These are phyloP conservation scores for Xerocomus spinulosus DNA, from an alignment of 768 basidiomycete species.

Conservation along the genomic window DNA sequence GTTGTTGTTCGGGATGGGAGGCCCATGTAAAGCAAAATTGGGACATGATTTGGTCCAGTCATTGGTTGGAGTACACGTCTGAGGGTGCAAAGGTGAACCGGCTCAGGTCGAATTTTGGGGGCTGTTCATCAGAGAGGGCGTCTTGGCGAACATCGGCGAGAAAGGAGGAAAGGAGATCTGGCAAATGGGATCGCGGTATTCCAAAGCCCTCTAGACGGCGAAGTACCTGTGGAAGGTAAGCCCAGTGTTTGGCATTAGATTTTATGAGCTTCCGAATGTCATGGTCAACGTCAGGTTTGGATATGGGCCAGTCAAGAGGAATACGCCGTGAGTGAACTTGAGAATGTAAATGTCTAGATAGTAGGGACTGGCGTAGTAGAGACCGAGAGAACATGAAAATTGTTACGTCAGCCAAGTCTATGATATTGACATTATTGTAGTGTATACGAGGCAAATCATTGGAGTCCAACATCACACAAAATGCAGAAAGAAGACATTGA, in stretches of 20 bases:
- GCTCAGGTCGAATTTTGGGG: slow-evolving; percentile 35
- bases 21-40: slow-evolving; percentile 58
- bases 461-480: too few relatives aligned
- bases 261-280: slow-evolving; percentile 31
- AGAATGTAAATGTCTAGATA: slow-evolving; percentile 3
- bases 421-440: too few relatives aligned
- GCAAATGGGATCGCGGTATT: slow-evolving; percentile 37
- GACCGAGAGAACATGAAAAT: slow-evolving; percentile 22
- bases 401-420: background rate
- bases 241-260: slow-evolving; percentile 39
- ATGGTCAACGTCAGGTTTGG: background rate
- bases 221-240: slow-evolving; percentile 25
- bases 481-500: too few relatives aligned
- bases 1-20: slow-evolving; percentile 29
- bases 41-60: slow-evolving; percentile 45
- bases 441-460: slow-evolving; percentile 20
- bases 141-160: slow-evolving; percentile 36
- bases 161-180: slow-evolving; percentile 42
- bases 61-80: slow-evolving; percentile 23
- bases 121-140: slow-evolving; percentile 13
- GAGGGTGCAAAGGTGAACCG: slow-evolving; percentile 40
- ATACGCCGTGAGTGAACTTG: background rate
- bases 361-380: too few relatives aligned
- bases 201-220: slow-evolving; percentile 48
- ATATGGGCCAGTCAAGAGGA: slow-evolving; percentile 7